Base-by-base conservation (phyloP, 169 alveolate species). In the Cryptosporidium parvum region DNA sequence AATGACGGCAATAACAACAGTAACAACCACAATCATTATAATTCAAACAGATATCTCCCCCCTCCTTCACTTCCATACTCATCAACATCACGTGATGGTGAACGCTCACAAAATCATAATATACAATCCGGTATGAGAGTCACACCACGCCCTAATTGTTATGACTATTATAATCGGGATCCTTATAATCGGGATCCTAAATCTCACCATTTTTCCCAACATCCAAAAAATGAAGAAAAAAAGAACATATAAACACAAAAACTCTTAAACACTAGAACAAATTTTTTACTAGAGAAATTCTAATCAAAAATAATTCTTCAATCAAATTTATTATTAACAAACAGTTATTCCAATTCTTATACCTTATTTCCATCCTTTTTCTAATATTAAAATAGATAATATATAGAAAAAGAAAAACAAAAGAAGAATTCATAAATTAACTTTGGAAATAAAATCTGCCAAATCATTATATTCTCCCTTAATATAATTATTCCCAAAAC, bases 401-500 rank as follows among this genome's bases (percentile, higher is more conserved):
- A 59, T 26, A 80, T 23, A 18, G 80, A 80, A 61, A 62, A 80
- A 14, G 62, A 8, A 4, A 44, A 1, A 33, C 23, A 21, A 37
- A 65, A 80, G 7, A 80, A 33, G 21, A 80, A 10, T 26, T 80
- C 80, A 44, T 80, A 80, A 1, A 80, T 33, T 23, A 80, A 45
- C 21, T 80, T 80, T 44, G 89, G 89, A 0, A 75, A 10, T 35
- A 80, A 67, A 31, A 80, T 23, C 9, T 59, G 73, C 89, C 89
- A 80, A 35, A 80, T 18, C 68, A 80, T 62, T 9, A 37, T 37
- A 29, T 80, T 80, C 35, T 67, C 26, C 23, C 62, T 59, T n/a
- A 80, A 48, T n/a, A 80, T n/a, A 8, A 59, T 18, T 16, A 23
- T 21, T 44, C 89, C 89, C 16, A 80, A 35, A n/a, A 37, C 3